Evolutionary conservation across 2,329 filamentous ascomycete genomes (phyloP).

Genomic region (Diaporthe vaccinii): DNA sequence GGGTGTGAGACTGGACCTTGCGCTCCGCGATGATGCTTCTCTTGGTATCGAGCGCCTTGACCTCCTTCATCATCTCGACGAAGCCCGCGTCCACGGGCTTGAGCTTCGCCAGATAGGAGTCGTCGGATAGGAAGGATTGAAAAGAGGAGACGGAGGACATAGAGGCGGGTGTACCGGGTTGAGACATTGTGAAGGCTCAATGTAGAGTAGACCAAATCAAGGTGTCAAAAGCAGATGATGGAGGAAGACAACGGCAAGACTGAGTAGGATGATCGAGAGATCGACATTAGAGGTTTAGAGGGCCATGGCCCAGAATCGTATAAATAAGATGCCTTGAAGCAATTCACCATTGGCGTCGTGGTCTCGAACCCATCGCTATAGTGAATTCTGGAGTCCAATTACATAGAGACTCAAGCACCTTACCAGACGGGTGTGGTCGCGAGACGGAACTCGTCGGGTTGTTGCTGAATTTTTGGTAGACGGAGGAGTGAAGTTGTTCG

Average conservation of each 20-base stretch:
- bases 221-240: neutral
- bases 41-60: neutral
- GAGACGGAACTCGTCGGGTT: neutral
- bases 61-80: neutral
- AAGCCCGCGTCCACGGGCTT: neutral
- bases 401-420: neutral
- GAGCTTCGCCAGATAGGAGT: neutral
- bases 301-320: neutral
- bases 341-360: neutral
- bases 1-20: slow-evolving; percentile 3
- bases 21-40: neutral
- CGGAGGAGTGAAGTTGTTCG: neutral
- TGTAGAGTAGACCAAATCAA: neutral
- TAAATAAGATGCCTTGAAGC: neutral
- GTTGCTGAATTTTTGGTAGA: neutral
- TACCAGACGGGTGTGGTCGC: neutral
- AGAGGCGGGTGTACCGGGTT: neutral
- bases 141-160: neutral
- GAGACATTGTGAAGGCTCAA: neutral
- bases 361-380: neutral
- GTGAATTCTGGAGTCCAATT: neutral
- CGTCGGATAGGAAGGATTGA: neutral
- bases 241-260: neutral
- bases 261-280: neutral
- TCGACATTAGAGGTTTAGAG: neutral